These are phyloP conservation scores for Arthrinium puccinioides DNA, from an alignment of 2,329 filamentous ascomycete species.

Conservation along the genomic window DNA sequence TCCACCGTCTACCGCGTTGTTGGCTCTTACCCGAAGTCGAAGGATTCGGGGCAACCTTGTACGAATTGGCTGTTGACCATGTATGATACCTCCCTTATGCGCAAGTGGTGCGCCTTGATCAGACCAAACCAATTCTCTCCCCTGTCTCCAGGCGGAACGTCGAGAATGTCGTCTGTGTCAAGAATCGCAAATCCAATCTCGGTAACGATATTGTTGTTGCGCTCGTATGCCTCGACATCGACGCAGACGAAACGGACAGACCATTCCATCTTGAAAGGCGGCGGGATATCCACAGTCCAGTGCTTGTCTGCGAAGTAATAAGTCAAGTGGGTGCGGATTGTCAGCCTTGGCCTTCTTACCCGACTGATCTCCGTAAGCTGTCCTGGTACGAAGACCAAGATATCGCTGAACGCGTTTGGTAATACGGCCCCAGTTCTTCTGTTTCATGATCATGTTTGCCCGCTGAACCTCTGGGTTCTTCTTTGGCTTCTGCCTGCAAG, in stretches of 20 bases:
- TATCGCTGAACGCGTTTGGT: conserved; percentile 62
- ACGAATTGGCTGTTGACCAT: conserved; percentile 64
- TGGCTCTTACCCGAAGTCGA: conserved; percentile 64
- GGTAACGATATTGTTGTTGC: conserved; percentile 58
- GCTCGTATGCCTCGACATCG: conserved; percentile 79
- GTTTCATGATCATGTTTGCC: conserved; percentile 38
- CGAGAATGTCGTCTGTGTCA: conserved; percentile 55
- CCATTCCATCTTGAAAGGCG: conserved; percentile 39
- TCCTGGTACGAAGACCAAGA: conserved; percentile 51
- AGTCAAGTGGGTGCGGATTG: neutral
- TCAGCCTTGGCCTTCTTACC: too few relatives aligned
- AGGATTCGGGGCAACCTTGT: conserved; percentile 63
- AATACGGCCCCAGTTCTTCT: conserved; percentile 44
- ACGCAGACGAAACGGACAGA: conserved; percentile 68
- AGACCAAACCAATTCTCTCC: conserved; percentile 60
- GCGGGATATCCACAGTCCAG: conserved; percentile 27
- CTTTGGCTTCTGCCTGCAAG: conserved; percentile 34
- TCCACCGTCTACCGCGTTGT: neutral
- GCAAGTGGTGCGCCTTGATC: conserved; percentile 68
- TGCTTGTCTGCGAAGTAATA: neutral
- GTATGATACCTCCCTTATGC: conserved; percentile 61
- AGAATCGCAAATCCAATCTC: conserved; percentile 81
- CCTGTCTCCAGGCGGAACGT: conserved; percentile 49
- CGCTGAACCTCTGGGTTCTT: conserved; percentile 36
- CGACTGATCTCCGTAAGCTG: neutral